These are phyloP conservation scores for Teratosphaeria zuluensis DNA, from an alignment of 2,329 filamentous ascomycete species.

Conservation along the genomic window DNA sequence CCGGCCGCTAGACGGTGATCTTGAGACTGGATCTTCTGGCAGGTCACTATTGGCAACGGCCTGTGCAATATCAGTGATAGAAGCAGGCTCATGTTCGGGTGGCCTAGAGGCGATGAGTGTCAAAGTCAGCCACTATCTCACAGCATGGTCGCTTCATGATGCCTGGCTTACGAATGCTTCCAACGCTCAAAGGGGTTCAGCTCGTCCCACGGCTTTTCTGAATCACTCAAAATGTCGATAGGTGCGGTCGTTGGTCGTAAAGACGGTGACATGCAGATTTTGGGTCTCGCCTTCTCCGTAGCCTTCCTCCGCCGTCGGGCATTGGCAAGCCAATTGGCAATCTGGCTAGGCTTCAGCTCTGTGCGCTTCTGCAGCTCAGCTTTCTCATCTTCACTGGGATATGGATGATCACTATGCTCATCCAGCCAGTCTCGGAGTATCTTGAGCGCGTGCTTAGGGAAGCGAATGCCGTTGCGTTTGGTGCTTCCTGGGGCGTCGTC, in stretches of 20 bases:
- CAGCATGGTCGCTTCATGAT: neutral
- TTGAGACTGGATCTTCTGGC: slow-evolving; percentile 15
- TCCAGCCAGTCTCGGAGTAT: slow-evolving; percentile 78
- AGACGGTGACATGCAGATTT: slow-evolving; percentile 48
- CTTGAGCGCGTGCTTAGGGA: slow-evolving; percentile 70
- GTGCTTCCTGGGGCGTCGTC: slow-evolving; percentile 26
- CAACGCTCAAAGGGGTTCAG: slow-evolving; percentile 60
- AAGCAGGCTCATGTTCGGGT: slow-evolving; percentile 59
- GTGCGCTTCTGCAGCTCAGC: slow-evolving; percentile 68
- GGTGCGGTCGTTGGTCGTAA: slow-evolving; percentile 51
- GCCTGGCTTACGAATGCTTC: slow-evolving; percentile 36
- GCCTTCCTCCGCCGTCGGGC: slow-evolving; percentile 75
- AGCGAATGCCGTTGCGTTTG: slow-evolving; percentile 53
- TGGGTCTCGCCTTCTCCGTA: slow-evolving; percentile 43
- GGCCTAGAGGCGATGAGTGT: slow-evolving; percentile 37
- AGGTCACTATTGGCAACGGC: slow-evolving; percentile 39
- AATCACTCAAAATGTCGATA: slow-evolving; percentile 63
- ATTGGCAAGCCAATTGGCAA: slow-evolving; percentile 88
- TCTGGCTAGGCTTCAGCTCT: slow-evolving; percentile 71
- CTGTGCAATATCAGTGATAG: slow-evolving; percentile 53
- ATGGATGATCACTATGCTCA: slow-evolving; percentile 71
- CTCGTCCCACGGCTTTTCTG: slow-evolving; percentile 30
- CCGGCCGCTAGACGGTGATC: slow-evolving; percentile 29
- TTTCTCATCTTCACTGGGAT: slow-evolving; percentile 81
- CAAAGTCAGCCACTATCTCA: neutral